phyloP scores from a whole-genome alignment of 2,329 filamentous ascomycete species.

The Fusarium praegraminearum region DNA sequence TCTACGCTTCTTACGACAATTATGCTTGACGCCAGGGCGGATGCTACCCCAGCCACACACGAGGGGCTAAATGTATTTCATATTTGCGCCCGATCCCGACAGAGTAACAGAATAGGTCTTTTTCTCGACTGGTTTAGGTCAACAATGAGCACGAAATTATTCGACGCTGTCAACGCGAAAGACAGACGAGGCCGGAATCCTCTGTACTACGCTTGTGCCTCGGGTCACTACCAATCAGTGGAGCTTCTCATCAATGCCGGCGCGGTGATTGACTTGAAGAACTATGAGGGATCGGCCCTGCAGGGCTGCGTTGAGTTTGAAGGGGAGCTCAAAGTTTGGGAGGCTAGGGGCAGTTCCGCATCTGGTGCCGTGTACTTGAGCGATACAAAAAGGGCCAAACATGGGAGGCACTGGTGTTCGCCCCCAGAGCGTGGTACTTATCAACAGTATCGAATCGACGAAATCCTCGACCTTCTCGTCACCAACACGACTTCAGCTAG shows the following conservation, averaged over 20 bases:
- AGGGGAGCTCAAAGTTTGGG: background rate
- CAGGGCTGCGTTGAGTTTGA: background rate
- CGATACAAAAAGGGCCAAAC: background rate
- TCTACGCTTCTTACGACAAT: constrained; percentile 40
- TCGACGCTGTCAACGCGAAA: background rate
- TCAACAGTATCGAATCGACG: background rate
- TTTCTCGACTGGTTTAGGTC: constrained; percentile 35
- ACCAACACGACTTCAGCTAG: background rate
- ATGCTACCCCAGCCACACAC: constrained; percentile 48
- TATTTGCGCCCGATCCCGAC: constrained; percentile 51
- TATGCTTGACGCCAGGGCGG: constrained; percentile 54
- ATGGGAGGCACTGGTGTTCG: too few relatives aligned
- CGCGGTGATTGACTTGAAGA: background rate
- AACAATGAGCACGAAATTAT: accelerated
- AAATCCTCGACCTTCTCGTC: background rate
- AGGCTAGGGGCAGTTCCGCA: background rate
- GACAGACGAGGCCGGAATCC: constrained; percentile 28
- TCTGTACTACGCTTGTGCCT: constrained; percentile 45
- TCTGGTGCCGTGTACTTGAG: background rate
- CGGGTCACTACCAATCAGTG: constrained; percentile 46
- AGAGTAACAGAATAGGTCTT: constrained; percentile 52
- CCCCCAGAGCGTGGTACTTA: too few relatives aligned
- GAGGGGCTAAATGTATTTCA: constrained; percentile 56
- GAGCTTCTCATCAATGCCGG: constrained; percentile 43
- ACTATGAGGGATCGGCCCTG: constrained; percentile 6